These are phyloP conservation scores for Candida michaelii DNA, from an alignment of 805 yeast species.

Conservation along the genomic window DNA sequence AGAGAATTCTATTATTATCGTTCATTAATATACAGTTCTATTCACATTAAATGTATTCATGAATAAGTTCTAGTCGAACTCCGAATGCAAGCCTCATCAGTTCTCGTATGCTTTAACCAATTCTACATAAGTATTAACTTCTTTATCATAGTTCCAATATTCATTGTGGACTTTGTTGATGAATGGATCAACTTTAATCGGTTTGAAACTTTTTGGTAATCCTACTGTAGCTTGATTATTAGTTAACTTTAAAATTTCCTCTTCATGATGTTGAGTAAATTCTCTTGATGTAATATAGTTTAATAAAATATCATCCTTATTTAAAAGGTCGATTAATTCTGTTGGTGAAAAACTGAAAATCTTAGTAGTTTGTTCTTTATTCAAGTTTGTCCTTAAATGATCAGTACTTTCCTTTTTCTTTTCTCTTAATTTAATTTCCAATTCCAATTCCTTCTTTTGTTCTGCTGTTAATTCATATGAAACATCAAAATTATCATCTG, in stretches of 20 bases:
- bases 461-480: conserved; percentile 14
- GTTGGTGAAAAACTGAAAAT: conserved; percentile 15
- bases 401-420: conserved; percentile 11
- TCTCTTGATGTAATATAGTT: conserved; percentile 20
- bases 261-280: conserved; percentile 30
- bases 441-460: conserved; percentile 15
- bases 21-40: background rate
- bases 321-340: conserved; percentile 23
- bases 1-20: no score
- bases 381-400: conserved; percentile 5
- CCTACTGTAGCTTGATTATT: conserved; percentile 17
- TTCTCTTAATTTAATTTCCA: conserved; percentile 15
- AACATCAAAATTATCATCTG: conserved; percentile 7
- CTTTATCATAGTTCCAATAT: conserved; percentile 25
- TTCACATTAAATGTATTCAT: no score
- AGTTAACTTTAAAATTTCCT: conserved; percentile 24
- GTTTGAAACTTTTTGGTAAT: conserved; percentile 27
- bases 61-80: no score
- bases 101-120: conserved; percentile 17
- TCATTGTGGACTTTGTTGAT: conserved; percentile 22
- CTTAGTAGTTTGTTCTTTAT: conserved; percentile 10
- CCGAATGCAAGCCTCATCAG: background rate
- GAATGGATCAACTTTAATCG: conserved; percentile 31
- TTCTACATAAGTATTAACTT: conserved; percentile 21
- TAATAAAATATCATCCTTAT: conserved; percentile 27